These are phyloP conservation scores for Fraxinus greggii DNA, from an alignment of 305 asterid species.

Conservation along the genomic window DNA sequence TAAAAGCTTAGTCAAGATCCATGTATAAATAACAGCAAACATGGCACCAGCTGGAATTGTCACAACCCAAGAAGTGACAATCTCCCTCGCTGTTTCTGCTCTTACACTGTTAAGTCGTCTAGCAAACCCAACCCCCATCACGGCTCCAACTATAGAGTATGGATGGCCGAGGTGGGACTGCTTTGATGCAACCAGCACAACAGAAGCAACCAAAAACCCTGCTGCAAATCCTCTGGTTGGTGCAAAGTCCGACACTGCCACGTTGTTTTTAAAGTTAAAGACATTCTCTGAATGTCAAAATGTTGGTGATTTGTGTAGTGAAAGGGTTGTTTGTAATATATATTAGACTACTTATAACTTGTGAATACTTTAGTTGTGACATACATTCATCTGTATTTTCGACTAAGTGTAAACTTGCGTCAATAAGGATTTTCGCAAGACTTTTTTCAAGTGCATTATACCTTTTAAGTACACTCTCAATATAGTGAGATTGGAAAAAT, in stretches of 20 bases:
- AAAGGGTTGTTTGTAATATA: no score
- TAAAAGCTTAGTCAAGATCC: constrained; percentile 71
- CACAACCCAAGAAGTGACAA: constrained; percentile 80
- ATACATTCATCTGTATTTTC: no score
- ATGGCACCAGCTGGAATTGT: constrained; percentile 80
- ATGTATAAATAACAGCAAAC: constrained; percentile 74
- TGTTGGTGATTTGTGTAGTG: no score
- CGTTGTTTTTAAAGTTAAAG: no score
- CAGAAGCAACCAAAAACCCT: constrained; percentile 91
- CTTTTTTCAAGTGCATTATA: no score
- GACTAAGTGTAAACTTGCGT: no score
- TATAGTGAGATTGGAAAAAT: no score
- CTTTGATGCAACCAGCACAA: constrained; percentile 80
- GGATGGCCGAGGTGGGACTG: constrained; percentile 86
- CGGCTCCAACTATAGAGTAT: constrained; percentile 84
- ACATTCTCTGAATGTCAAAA: no score
- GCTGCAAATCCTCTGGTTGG: constrained; percentile 96
- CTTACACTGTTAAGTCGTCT: constrained; percentile 81
- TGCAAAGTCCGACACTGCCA: constrained; percentile 22
- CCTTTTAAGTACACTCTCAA: no score
- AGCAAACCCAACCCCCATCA: constrained; percentile 93
- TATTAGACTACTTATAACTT: no score
- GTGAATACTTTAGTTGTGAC: no score
- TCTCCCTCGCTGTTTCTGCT: constrained; percentile 88
- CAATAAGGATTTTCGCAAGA: no score